Conservation (phyloP, 2,329 filamentous ascomycete species). For the Botrytis galanthina region DNA sequence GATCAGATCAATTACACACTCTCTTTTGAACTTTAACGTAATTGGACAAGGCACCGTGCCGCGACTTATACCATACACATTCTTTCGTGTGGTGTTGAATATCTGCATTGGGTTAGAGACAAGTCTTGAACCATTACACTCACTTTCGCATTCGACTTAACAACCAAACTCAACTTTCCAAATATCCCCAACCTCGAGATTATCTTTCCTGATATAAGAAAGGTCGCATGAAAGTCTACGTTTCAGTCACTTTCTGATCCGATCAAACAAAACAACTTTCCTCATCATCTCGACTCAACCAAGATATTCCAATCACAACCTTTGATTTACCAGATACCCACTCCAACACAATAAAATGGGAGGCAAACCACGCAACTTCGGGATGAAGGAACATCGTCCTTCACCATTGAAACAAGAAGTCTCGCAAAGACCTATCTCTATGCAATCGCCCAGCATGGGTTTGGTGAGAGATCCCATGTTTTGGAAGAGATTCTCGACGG, state of each 20-base stretch:
- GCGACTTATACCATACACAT: neutral
- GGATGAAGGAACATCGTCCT: constrained; percentile 30
- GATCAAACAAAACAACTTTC: neutral
- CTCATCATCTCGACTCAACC: neutral
- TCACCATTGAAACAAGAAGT: constrained; percentile 38
- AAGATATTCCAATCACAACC: neutral
- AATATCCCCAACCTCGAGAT: neutral
- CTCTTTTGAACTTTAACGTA: neutral
- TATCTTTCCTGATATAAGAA: neutral
- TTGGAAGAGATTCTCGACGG: constrained; percentile 39
- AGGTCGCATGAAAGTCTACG: neutral
- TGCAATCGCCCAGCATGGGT: constrained; percentile 27
- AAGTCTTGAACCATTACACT: neutral
- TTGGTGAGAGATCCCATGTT: constrained; percentile 38
- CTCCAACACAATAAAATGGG: constrained; percentile 23
- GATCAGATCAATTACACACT: neutral
- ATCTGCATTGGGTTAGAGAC: neutral
- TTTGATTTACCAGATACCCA: neutral
- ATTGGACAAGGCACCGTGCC: neutral
- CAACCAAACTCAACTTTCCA: neutral
- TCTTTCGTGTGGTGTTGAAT: neutral
- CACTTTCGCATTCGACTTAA: neutral
- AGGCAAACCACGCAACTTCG: constrained; percentile 27
- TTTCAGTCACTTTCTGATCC: neutral
- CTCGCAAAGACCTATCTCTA: constrained; percentile 18